These are phyloP conservation scores for Cyclotella cryptica DNA, from an alignment of 108 stramenopile genomes.

Conservation along the genomic window DNA sequence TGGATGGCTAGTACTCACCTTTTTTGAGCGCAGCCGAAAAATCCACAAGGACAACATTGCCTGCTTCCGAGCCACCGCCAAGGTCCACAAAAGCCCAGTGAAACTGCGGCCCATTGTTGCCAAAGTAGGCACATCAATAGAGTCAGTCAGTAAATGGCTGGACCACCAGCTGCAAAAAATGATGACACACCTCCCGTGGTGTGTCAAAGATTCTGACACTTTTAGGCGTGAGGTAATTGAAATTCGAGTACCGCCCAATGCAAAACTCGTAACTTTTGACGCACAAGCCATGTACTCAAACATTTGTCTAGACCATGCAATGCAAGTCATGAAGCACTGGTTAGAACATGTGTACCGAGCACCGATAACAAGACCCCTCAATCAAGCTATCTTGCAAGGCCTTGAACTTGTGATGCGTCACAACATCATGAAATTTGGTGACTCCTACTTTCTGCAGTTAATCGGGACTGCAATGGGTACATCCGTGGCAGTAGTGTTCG, in stretches of 20 bases:
- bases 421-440: conserved; percentile 40
- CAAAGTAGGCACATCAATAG: conserved; percentile 11
- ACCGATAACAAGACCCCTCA: too few species aligned
- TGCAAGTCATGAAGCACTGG: conserved; percentile 25
- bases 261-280: too few species aligned
- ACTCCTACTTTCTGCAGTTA: conserved; percentile 7
- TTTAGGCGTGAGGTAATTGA: too few species aligned
- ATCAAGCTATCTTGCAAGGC: conserved; percentile 24
- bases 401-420: conserved; percentile 37
- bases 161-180: too few species aligned
- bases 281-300: too few species aligned
- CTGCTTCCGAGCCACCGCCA: conserved; percentile 7
- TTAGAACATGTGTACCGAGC: too few species aligned
- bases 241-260: too few species aligned
- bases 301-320: conserved; percentile 51
- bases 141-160: too few species aligned
- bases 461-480: conserved; percentile 40
- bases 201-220: conserved; percentile 34
- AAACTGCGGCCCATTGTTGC: conserved; percentile 24
- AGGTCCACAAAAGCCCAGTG: conserved; percentile 21
- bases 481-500: conserved; percentile 16
- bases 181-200: too few species aligned
- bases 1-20: background rate
- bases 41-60: background rate
- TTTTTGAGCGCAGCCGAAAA: background rate